Evolutionary conservation across 2,329 filamentous ascomycete species (phyloP), one percentile per base, ranked within the genome.

Genomic region (Diaporthe caulivora): DNA sequence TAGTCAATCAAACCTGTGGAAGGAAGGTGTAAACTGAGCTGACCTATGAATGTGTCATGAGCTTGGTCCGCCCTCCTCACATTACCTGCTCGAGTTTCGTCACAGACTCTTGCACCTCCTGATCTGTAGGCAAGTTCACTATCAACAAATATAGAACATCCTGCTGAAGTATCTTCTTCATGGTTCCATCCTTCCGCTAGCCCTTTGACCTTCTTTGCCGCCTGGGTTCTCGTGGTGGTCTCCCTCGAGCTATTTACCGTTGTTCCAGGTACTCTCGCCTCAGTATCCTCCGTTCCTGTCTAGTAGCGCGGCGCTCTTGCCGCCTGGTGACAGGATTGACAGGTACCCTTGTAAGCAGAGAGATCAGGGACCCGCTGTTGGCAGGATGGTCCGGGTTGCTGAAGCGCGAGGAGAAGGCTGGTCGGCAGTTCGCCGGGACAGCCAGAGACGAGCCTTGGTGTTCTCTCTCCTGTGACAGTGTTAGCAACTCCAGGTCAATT

Each of bases 331-430:
- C 73, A 37, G 76, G 79, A 76, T 79, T 82, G 21, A 86, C 55
- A 7, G 79, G 77, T 0, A 87, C 87, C 1, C 87, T 87, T 0
- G 84, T 87, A 2, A 88, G 75, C 2, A 89, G 77, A 0, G 84
- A 81, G 3, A 88, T 76, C 11, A 88, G 78, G 9, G 83, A 84
- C 2, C 88, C 87, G 37, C 82, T 87, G 75, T 85, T 87, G 42
- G 84, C 86, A 0, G 87, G 83, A 75, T 89, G 85, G 74, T 84
- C 87, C 0, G 88, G 87, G 74, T 90, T 87, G 10, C 84, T 83
- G 76, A 86, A 88, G 29, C 86, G 82, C 6, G 85, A 87, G 0
- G 81, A 79, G 75, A 89, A 88, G 0, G 80, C 78, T 68, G 80
- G 75, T 10, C 75, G 76, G 2, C 53, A 77, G 77, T 74, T 79